Evolutionary conservation across 805 yeast genomes (phyloP).

Genomic region (Lipomyces lipofer): DNA sequence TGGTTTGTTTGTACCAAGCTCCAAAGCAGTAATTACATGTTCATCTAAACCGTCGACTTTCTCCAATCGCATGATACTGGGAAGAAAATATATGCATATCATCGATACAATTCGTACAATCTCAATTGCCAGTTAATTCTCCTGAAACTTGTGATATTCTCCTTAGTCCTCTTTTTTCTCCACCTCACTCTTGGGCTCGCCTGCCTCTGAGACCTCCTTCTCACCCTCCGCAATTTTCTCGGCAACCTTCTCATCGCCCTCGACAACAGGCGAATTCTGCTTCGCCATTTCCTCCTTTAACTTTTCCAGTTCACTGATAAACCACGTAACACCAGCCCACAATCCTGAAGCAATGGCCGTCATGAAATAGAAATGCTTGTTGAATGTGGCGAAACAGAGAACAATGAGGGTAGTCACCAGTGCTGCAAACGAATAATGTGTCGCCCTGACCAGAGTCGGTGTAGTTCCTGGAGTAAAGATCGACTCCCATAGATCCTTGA

Average conservation of each 20-base stretch:
- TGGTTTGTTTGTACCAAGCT: too few species aligned
- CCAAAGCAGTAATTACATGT: too few species aligned
- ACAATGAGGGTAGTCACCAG: conserved; percentile 57
- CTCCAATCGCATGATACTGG: too few species aligned
- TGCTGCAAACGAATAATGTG: conserved; percentile 76
- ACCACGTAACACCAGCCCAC: conserved; percentile 88
- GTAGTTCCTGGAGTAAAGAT: conserved; percentile 91
- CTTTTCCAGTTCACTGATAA: conserved; percentile 26
- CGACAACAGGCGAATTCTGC: conserved; percentile 33
- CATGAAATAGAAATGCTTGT: conserved; percentile 63
- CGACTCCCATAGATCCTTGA: conserved; percentile 81
- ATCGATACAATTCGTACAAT: too few species aligned
- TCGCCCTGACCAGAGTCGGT: conserved; percentile 85
- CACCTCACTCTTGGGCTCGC: conserved; percentile 8
- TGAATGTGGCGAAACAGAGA: conserved; percentile 60
- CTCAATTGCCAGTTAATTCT: too few species aligned
- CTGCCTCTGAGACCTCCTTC: conserved; percentile 17
- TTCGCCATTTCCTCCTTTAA: conserved; percentile 29
- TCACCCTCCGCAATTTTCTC: conserved; percentile 12
- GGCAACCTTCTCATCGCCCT: conserved; percentile 16
- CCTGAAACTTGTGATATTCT: too few species aligned
- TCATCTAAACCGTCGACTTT: too few species aligned
- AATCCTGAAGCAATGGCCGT: conserved; percentile 59
- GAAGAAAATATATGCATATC: too few species aligned
- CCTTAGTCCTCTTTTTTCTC: conserved; percentile 20